A percentile compares a stretch with the other conserved stretches of the same genome.
These are phyloP conservation scores for Trichoderma sp. DNA, from an alignment of 2,329 filamentous ascomycete species.

Conservation along the genomic window DNA sequence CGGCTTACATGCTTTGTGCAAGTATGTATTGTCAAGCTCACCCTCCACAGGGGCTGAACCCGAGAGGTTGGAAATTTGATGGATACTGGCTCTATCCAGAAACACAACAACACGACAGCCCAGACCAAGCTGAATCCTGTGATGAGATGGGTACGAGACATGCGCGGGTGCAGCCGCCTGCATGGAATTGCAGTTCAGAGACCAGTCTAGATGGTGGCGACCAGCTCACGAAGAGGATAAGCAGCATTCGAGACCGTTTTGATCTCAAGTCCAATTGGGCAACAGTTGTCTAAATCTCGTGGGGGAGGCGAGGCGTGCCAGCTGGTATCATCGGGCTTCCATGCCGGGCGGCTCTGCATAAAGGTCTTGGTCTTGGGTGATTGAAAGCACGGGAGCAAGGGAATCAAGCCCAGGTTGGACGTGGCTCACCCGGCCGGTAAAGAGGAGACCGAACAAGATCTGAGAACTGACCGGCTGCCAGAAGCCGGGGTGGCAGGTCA, in stretches of 20 bases:
- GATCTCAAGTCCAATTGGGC: not conserved
- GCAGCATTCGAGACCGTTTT: not conserved
- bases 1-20: slow-evolving; percentile 10
- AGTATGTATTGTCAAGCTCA: not conserved
- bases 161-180: not conserved
- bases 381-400: not conserved
- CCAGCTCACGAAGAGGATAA: slow-evolving; percentile 1
- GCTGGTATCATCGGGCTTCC: not conserved
- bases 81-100: not conserved
- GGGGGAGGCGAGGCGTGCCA: not conserved
- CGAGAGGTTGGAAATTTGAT: slow-evolving; percentile 11
- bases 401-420: not conserved
- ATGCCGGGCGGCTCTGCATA: not conserved
- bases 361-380: not conserved
- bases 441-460: slow-evolving; percentile 25
- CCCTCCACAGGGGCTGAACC: slow-evolving; percentile 1
- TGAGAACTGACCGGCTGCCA: slow-evolving; percentile 23
- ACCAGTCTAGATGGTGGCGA: slow-evolving; percentile 1
- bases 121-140: not conserved
- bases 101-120: not conserved
- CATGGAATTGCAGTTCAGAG: slow-evolving; percentile 3
- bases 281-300: not conserved
- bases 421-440: slow-evolving; percentile 16
- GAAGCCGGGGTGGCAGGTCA: not conserved
- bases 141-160: not conserved